A percentile compares a stretch with the other conserved stretches of the same genome.
Evolutionary conservation across 1,284 basidiomycete species (phyloP).

Genomic region (Cutaneotrichosporon spelunceum): DNA sequence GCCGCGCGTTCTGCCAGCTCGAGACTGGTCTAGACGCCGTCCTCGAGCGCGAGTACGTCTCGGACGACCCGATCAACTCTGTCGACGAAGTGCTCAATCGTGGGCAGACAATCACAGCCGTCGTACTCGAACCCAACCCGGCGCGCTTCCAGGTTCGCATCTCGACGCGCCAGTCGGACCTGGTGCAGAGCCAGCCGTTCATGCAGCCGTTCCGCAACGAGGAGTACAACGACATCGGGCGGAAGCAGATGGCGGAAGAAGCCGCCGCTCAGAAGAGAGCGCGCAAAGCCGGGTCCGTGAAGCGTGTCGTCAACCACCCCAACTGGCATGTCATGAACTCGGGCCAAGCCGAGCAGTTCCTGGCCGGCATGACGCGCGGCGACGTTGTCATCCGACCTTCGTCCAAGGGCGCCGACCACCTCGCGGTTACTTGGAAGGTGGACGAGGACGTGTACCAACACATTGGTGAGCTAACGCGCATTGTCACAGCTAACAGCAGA

Average conservation of each 20-base stretch:
- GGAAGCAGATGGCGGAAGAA: slow-evolving; percentile 65
- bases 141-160: slow-evolving; percentile 69
- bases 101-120: slow-evolving; percentile 75
- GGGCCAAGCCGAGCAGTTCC: slow-evolving; percentile 79
- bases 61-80: slow-evolving; percentile 50
- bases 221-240: slow-evolving; percentile 37
- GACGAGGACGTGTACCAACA: slow-evolving; percentile 96
- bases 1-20: slow-evolving; percentile 54
- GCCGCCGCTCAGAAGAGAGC: slow-evolving; percentile 77
- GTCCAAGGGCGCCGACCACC: slow-evolving; percentile 87
- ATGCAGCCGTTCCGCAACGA: slow-evolving; percentile 43
- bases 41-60: slow-evolving; percentile 66
- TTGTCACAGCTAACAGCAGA: slow-evolving; percentile 45
- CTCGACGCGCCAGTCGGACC: slow-evolving; percentile 69
- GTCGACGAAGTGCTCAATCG: slow-evolving; percentile 60
- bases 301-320: slow-evolving; percentile 93
- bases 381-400: slow-evolving; percentile 95
- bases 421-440: slow-evolving; percentile 99
- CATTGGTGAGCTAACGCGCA: slow-evolving; percentile 60
- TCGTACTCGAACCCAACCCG: slow-evolving; percentile 71
- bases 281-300: slow-evolving; percentile 69
- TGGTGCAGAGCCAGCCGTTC: slow-evolving; percentile 53
- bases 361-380: slow-evolving; percentile 86
- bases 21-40: slow-evolving; percentile 90
- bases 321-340: slow-evolving; percentile 98